Evolutionary conservation across 331 rosid species (phyloP), one percentile per base, ranked within the genome.

Genomic region (Rhamnella rubrinervis): DNA sequence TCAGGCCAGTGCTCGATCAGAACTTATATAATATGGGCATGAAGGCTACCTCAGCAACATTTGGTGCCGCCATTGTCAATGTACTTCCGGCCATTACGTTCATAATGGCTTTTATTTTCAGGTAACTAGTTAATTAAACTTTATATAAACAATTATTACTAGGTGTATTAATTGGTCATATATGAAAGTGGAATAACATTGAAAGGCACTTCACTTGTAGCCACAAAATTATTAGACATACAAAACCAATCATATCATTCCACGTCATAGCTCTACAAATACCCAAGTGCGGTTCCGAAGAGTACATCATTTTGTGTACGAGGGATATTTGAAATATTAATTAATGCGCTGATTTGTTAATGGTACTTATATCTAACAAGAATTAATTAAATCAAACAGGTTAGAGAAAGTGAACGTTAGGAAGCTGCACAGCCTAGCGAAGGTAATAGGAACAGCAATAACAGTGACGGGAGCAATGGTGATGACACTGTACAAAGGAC

Each of bases 1-100:
- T 11, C 93, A 95, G 99, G 86, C 99, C 99, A 20, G 99, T 95
- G 55, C 89, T 95, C 6, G 99, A 95, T 76, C 99, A 89, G 67
- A 95, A 95, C 66, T 70, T 89, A 59, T 95, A 91, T 80, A 85
- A 75, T 77, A 28, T 88, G 87, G 99, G 99, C 8, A 86, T 95
- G 99, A 83, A 87, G 84, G 44, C 66, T 81, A 91, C 99, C 55
- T 85, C 99, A 46, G 96, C 99, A 71, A 95, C 99, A 49, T 95
- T 89, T 81, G 83, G 96, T 71, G 75, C 96, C 6, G 96, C 99
- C 44, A 76, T 75, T 16, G 71, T 83, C 72, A 95, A 95, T 66
- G 76, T 95, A 69, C 87, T 95, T 49, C 99, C 99, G 8, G 97
- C 97, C 67, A 79, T 95, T 47, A 85, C 97, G 65, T 95, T 95